These are phyloP conservation scores for Trypanosoma melophagium DNA, from an alignment of 208 protist species.

Conservation along the genomic window DNA sequence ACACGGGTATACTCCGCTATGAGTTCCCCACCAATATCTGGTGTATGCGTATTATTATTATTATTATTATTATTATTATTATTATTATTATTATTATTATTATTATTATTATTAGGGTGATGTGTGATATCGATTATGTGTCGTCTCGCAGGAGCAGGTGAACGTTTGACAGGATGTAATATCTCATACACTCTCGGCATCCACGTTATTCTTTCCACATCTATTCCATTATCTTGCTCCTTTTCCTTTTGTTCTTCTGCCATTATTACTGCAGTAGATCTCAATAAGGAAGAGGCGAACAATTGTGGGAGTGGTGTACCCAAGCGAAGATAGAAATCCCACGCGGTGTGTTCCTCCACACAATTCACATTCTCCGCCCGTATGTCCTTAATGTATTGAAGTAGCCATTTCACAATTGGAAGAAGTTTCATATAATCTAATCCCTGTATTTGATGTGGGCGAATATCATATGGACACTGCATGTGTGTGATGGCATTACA, in stretches of 20 bases:
- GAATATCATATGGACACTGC: constrained; percentile 67
- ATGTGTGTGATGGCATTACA: constrained; percentile 33
- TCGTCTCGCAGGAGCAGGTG: not conserved
- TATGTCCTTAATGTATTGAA: constrained; percentile 66
- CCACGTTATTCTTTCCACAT: not conserved
- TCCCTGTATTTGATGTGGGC: constrained; percentile 79
- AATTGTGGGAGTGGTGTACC: not conserved
- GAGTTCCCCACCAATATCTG: not conserved
- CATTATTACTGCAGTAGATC: no score
- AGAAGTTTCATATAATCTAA: constrained; percentile 69
- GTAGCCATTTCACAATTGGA: constrained; percentile 78
- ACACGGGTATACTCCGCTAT: not conserved
- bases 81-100: no score
- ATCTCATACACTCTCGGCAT: not conserved
- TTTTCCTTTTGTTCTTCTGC: not conserved
- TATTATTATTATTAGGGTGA: not conserved
- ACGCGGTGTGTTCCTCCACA: constrained; percentile 46
- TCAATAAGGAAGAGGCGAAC: no score
- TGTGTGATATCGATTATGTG: not conserved
- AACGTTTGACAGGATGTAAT: not conserved
- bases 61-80: no score
- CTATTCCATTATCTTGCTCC: not conserved
- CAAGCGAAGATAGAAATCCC: constrained; percentile 52
- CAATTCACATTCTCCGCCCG: constrained; percentile 61
- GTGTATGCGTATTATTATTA: no score